These are phyloP conservation scores for Hanseniaspora vineae DNA, from an alignment of 805 yeast species.

Conservation along the genomic window DNA sequence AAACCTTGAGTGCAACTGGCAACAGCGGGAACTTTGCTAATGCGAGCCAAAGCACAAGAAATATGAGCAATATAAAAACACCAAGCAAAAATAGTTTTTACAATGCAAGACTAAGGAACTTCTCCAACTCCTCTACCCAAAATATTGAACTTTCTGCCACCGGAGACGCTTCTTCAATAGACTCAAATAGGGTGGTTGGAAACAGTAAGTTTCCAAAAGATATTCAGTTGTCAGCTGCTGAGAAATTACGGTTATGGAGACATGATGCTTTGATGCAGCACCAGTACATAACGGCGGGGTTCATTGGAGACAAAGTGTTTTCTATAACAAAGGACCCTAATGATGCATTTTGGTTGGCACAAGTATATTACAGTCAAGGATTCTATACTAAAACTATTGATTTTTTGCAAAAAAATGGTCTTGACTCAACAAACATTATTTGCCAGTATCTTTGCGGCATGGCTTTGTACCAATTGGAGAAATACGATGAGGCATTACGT, in stretches of 20 bases:
- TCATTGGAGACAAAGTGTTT: conserved; percentile 80
- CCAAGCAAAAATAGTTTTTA: conserved; percentile 5
- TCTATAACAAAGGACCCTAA: conserved; percentile 76
- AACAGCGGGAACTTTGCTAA: too few relatives aligned
- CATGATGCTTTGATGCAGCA: conserved; percentile 90
- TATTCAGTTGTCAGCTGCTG: conserved; percentile 39
- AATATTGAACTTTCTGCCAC: background rate
- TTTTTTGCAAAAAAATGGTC: conserved; percentile 45
- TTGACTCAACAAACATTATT: conserved; percentile 43
- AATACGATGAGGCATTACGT: conserved; percentile 83
- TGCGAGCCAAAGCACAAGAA: too few relatives aligned
- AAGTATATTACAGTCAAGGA: conserved; percentile 67
- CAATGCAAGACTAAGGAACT: conserved; percentile 1
- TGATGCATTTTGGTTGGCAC: conserved; percentile 95
- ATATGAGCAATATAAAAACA: conserved; percentile 6
- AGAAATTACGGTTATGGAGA: conserved; percentile 78
- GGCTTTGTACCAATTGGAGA: conserved; percentile 55
- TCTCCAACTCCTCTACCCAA: background rate
- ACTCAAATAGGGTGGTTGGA: background rate
- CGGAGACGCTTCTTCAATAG: background rate
- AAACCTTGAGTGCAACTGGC: too few relatives aligned
- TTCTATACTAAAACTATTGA: conserved; percentile 70
- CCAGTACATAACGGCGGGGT: conserved; percentile 80
- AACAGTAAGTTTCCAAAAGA: background rate
- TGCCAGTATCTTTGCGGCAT: conserved; percentile 58